Evolutionary conservation across 768 basidiomycete genomes (phyloP).

Genomic region (Phanerochaete sordida): DNA sequence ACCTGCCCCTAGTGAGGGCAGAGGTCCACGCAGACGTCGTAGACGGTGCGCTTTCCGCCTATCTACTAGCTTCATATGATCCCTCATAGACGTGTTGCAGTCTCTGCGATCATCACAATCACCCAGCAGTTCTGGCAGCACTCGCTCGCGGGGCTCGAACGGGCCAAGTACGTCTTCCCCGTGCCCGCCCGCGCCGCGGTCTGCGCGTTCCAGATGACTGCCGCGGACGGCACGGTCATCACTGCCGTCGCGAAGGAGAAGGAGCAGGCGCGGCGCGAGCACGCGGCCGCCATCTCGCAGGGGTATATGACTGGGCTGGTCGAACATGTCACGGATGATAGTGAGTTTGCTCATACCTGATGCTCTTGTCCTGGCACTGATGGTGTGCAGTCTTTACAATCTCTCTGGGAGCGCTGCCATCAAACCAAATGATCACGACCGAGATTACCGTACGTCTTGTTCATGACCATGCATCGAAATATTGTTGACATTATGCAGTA

Average conservation of each 20-base stretch:
- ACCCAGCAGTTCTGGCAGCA: constrained; percentile 4
- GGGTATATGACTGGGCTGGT: constrained; percentile 43
- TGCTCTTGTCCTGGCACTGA: background rate
- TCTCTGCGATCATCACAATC: constrained; percentile 2
- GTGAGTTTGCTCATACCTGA: background rate
- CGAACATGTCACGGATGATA: constrained; percentile 46
- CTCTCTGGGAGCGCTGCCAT: constrained; percentile 41
- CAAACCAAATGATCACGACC: constrained; percentile 35
- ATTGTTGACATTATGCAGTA: background rate
- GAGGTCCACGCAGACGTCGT: constrained; percentile 4
- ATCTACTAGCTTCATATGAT: too few relatives aligned
- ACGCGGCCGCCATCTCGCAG: constrained; percentile 35
- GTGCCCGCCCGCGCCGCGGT: constrained; percentile 52
- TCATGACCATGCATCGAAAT: constrained; percentile 8
- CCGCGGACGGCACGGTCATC: constrained; percentile 39
- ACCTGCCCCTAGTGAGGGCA: background rate
- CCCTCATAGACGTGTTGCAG: background rate
- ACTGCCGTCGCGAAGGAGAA: constrained; percentile 47
- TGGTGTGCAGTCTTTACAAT: background rate
- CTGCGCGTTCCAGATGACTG: constrained; percentile 47
- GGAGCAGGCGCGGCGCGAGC: constrained; percentile 35
- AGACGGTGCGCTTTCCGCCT: background rate
- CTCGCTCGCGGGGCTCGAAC: constrained; percentile 21
- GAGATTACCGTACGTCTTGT: constrained; percentile 37
- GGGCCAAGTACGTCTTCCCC: constrained; percentile 55